Evolutionary conservation across 2,329 filamentous ascomycete species (phyloP).

Genomic region (Fusarium tricinctum): DNA sequence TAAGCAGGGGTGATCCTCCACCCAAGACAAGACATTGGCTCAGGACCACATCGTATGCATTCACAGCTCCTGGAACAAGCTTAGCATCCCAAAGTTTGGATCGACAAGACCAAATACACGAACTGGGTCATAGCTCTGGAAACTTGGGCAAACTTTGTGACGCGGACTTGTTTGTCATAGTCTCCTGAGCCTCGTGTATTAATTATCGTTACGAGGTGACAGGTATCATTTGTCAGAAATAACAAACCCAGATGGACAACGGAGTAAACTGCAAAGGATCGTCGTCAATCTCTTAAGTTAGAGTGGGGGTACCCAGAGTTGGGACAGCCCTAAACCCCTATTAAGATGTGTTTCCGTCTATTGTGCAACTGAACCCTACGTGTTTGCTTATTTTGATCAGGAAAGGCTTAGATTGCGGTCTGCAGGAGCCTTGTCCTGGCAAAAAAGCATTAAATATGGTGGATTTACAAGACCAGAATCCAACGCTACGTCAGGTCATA

Average conservation of each 20-base stretch:
- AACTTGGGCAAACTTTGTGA: neutral
- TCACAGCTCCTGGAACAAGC: neutral
- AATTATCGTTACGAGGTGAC: neutral
- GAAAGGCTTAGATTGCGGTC: neutral
- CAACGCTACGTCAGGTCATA: neutral
- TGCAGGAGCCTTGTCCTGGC: neutral
- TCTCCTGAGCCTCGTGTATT: neutral
- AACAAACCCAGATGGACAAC: neutral
- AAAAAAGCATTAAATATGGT: neutral
- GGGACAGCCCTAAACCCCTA: neutral
- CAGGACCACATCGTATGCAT: neutral
- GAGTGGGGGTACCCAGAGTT: neutral
- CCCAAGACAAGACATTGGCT: neutral
- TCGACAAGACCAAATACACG: neutral
- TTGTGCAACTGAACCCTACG: neutral
- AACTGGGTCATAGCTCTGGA: neutral
- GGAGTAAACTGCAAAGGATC: slow-evolving; percentile 23
- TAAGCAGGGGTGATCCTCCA: neutral
- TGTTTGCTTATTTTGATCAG: neutral
- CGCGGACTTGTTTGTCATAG: slow-evolving; percentile 6
- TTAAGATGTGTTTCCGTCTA: neutral
- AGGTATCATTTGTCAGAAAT: neutral
- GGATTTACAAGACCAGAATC: neutral
- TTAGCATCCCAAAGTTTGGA: slow-evolving; percentile 1
- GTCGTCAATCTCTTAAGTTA: slow-evolving; percentile 14